A percentile compares a stretch with the other conserved stretches of the same genome.
phyloP scores from a whole-genome alignment of 257 asterid species.

The Salvia hispanica region DNA sequence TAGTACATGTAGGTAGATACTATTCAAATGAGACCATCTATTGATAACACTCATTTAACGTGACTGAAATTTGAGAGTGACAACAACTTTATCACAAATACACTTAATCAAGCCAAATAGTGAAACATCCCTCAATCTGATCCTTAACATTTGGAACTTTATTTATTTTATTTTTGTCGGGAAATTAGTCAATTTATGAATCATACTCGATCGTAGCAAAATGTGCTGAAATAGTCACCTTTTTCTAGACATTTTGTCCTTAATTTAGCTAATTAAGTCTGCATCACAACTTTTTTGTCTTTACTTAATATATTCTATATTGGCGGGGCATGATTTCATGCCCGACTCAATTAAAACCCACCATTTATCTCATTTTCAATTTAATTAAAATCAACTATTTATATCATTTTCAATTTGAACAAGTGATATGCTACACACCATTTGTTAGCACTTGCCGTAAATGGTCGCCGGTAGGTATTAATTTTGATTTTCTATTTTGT shows the following conservation, averaged over 20 bases:
- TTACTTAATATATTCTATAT: neutral
- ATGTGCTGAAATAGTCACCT: conserved; percentile 10
- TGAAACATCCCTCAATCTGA: neutral
- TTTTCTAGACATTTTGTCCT: conserved; percentile 3
- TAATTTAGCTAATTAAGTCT: conserved; percentile 7
- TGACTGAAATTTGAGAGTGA: neutral
- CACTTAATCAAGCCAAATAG: conserved; percentile 18
- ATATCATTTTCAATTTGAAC: neutral
- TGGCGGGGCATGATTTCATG: neutral
- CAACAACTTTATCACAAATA: conserved; percentile 20
- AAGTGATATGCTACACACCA: too few relatives aligned
- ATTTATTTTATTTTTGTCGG: conserved; percentile 1
- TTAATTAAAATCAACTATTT: neutral
- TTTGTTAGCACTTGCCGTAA: too few relatives aligned
- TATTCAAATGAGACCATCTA: neutral
- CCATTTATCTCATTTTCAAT: too few relatives aligned
- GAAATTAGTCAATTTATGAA: neutral
- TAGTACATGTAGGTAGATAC: neutral
- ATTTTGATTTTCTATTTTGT: too few relatives aligned
- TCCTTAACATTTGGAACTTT: conserved; percentile 34
- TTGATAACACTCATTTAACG: neutral
- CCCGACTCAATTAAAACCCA: neutral
- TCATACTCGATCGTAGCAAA: conserved; percentile 5
- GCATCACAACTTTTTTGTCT: neutral
- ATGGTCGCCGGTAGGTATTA: too few relatives aligned